These are phyloP conservation scores for Pneumocystis oryctolagi DNA, from an alignment of 1,139 yeast species.

Conservation along the genomic window DNA sequence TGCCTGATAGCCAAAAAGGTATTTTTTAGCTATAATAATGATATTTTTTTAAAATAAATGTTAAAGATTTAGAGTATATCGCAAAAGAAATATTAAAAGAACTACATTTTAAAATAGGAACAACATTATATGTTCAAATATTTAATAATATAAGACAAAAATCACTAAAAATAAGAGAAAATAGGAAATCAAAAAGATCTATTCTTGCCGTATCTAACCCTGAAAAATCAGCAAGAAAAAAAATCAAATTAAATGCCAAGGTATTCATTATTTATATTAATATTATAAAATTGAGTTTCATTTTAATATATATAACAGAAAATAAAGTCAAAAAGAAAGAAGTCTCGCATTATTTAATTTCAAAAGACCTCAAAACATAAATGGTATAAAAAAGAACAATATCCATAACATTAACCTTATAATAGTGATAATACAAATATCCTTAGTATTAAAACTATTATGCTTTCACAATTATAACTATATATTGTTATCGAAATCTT, in stretches of 20 bases:
- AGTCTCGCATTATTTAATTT: neutral
- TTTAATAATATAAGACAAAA: slow-evolving; percentile 49
- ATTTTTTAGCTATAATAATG: neutral
- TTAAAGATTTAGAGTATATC: slow-evolving; percentile 38
- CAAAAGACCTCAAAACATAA: neutral
- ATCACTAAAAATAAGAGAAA: slow-evolving; percentile 51
- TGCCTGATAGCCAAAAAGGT: neutral
- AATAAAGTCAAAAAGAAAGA: neutral
- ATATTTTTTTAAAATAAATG: neutral
- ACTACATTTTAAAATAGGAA: slow-evolving; percentile 57
- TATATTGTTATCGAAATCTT: neutral
- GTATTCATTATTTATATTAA: neutral
- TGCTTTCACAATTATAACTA: neutral
- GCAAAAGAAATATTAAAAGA: slow-evolving; percentile 56
- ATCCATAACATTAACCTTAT: neutral
- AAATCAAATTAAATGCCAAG: neutral
- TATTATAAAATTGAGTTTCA: neutral
- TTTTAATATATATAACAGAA: neutral
- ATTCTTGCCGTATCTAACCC: slow-evolving; percentile 69
- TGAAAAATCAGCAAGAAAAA: slow-evolving; percentile 25
- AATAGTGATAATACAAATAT: neutral
- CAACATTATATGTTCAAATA: slow-evolving; percentile 50
- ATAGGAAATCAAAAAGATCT: slow-evolving; percentile 62
- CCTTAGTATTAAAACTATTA: neutral
- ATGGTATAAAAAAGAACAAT: neutral